phyloP scores from a whole-genome alignment of 805 yeast genomes.

The Lipomyces japonicus region DNA sequence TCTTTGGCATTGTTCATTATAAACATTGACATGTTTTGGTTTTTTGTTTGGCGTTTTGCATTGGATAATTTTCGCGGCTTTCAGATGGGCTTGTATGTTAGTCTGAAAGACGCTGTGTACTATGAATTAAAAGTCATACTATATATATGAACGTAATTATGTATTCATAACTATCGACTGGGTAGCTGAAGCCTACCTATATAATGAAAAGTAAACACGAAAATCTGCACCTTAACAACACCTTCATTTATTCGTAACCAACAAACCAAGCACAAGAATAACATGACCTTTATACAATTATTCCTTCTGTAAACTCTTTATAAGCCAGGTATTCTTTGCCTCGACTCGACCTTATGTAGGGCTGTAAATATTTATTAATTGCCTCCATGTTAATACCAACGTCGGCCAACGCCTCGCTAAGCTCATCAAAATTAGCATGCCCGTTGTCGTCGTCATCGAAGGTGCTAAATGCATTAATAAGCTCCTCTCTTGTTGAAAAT shows the following conservation, averaged over 20 bases:
- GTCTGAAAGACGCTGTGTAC: too few species aligned
- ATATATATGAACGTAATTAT: too few species aligned
- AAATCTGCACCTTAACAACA: too few species aligned
- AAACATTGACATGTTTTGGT: not conserved
- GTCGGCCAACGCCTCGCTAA: slow-evolving; percentile 51
- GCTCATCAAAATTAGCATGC: slow-evolving; percentile 46
- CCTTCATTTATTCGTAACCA: too few species aligned
- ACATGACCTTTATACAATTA: slow-evolving; percentile 35
- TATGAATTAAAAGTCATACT: too few species aligned
- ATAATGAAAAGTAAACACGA: too few species aligned
- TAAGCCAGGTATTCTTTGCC: slow-evolving; percentile 57
- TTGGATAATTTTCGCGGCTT: not conserved
- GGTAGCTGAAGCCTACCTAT: too few species aligned
- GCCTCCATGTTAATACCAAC: slow-evolving; percentile 42
- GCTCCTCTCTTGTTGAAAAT: slow-evolving; percentile 50
- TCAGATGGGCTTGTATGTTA: too few species aligned
- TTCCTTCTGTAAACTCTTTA: slow-evolving; percentile 57
- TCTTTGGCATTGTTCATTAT: not conserved
- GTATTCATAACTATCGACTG: too few species aligned
- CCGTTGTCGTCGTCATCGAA: slow-evolving; percentile 45
- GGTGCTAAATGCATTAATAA: slow-evolving; percentile 57
- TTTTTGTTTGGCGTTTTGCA: not conserved
- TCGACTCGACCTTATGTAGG: slow-evolving; percentile 57
- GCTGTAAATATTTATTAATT: slow-evolving; percentile 50
- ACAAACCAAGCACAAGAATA: too few species aligned